Base-by-base conservation (phyloP, 139 green algal species). In the Picochlorum sp. region DNA sequence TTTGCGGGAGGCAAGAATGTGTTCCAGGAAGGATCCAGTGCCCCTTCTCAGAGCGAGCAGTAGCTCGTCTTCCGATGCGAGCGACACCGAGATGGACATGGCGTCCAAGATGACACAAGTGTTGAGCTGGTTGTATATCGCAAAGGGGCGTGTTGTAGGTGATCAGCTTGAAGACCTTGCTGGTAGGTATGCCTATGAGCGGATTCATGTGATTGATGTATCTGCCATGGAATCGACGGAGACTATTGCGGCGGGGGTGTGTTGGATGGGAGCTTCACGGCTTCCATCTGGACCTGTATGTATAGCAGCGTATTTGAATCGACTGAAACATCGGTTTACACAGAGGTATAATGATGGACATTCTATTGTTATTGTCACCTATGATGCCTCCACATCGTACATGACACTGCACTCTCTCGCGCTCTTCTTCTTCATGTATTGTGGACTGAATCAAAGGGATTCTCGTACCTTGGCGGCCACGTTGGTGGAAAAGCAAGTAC, bases 231-330 rank as follows among this genome's bases (percentile, higher is more conserved):
- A 65, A 65, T n/a, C 13, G 21, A 26, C n/a, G 6, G 20, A 20
- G n/a, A 65, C 15, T 45, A n/a, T 26, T 9, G 8, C 60, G 20
- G 16, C 23, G 6, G 31, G 57, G 2, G 16, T 58, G 14, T 16
- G 13, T 21, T 66, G 60, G 60, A 45, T 66, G 16, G 62, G 62
- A 6, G 28, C 20, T 16, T 31, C 28, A 4, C 1, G n/a, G 13
- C 28, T 69, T 45, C 62, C 45, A 15, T 26, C 18, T 20, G 54
- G 34, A 1, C 11, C 67, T 13, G 26, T 76, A 16, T 21, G 23
- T 21, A 21, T 67, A 9, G 60, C 60, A 8, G 72, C 66, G 14
- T 41, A 59, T 21, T 30, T 78, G 11, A 70, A 78, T 34, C 30
- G 72, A 41, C 37, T 78, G 15, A 49, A 60, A 3, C 18, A 66